phyloP scores from a whole-genome alignment of 2,329 filamentous ascomycete species.

The Diaporthe citriasiana region DNA sequence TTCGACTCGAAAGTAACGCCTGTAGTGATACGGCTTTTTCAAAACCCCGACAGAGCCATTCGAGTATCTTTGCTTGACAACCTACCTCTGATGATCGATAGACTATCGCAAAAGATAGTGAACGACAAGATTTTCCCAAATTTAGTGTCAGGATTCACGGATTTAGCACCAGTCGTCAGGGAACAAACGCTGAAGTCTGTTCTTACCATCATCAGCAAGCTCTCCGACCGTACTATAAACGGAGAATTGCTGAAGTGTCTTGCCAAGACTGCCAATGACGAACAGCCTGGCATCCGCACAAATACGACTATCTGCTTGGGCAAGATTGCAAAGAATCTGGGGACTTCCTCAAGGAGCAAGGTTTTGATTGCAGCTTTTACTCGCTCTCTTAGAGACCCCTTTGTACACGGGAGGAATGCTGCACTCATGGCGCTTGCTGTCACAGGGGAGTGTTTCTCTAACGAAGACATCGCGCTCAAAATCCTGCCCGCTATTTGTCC shows the following conservation, averaged over 20 bases:
- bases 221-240: conserved; percentile 93
- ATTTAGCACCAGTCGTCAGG: conserved; percentile 89
- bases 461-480: conserved; percentile 89
- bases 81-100: conserved; percentile 91
- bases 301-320: conserved; percentile 98
- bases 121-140: conserved; percentile 98
- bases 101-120: conserved; percentile 87
- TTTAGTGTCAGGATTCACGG: conserved; percentile 94
- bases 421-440: conserved; percentile 87
- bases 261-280: conserved; percentile 96
- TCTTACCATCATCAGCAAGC: conserved; percentile 85
- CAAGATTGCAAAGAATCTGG: conserved; percentile 93
- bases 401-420: conserved; percentile 93
- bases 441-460: conserved; percentile 87
- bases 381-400: conserved; percentile 90
- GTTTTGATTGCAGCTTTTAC: conserved; percentile 94
- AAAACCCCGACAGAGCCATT: conserved; percentile 91
- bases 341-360: conserved; percentile 83
- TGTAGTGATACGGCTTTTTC: conserved; percentile 88
- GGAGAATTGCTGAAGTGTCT: conserved; percentile 91
- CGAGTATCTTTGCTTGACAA: conserved; percentile 92
- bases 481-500: conserved; percentile 89
- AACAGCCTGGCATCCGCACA: conserved; percentile 95
- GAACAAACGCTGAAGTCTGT: conserved; percentile 98
- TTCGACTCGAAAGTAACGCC: conserved; percentile 88